Evolutionary conservation across 176 grass and related monocot species (phyloP), one percentile per base, ranked within the genome.

Genomic region (Hyparrhenia diplandra): DNA sequence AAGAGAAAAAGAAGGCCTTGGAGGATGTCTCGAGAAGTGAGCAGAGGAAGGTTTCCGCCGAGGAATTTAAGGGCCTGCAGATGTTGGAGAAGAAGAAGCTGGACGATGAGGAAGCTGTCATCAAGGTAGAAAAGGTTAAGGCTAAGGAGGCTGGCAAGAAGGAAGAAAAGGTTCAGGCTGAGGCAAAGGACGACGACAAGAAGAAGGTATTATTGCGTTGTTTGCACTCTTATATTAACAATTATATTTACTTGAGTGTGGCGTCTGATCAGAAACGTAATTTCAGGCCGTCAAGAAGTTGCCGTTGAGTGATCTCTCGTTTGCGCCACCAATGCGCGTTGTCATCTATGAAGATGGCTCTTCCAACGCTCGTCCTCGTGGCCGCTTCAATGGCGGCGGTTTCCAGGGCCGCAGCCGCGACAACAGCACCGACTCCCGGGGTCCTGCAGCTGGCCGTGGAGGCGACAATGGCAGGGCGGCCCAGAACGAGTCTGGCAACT

Each of bases 81-180:
- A 32, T 32, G 31, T 32, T 32, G 31, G 31, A 32, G 31, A 32
- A 32, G 31, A 32, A 32, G 31, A 32, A 32, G 31, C 31, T 32
- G 31, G 31, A 32, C 4, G 31, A 32, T 32, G 31, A 32, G 31
- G 31, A 32, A 32, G 4, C 31, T 32, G 31, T 32, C n/a, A n/a
- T n/a, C n/a, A n/a, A n/a, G n/a, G n/a, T n/a, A n/a, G 79, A 87
- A 55, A 87, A 78, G 13, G 34, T 6, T 63, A 54, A 75, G 21
- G 41, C 30, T n/a, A 72, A 72, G 51, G 74, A 84, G 2, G 49
- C 28, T 61, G 23, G 8, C 43, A 43, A 10, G 35, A 84, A 80
- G 71, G 63, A 55, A 60, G 69, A 10, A 13, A 75, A 75, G 11
- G 30, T 4, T 52, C 54, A 65, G 60, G 6, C 47, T 1, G 30